phyloP scores from a whole-genome alignment of 768 basidiomycete species.

The Boletus coccyginus region DNA sequence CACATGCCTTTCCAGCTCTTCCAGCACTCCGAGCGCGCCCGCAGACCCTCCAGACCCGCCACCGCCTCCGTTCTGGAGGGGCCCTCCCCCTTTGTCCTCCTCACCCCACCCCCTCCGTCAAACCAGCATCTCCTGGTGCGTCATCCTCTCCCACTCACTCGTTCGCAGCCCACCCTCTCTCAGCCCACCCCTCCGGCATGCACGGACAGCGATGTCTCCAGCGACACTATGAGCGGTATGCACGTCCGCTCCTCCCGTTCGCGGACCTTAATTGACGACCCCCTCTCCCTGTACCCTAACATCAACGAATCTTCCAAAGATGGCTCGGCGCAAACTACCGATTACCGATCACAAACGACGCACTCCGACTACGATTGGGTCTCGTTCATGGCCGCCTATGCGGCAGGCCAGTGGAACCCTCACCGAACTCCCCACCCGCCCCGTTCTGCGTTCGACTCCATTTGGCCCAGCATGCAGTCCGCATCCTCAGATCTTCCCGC shows the following conservation, averaged over 20 bases:
- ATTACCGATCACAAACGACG: conserved; percentile 16
- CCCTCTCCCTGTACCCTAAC: conserved; percentile 21
- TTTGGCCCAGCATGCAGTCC: conserved; percentile 15
- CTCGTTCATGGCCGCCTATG: conserved; percentile 74
- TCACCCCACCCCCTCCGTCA: conserved; percentile 23
- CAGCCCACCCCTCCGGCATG: conserved; percentile 7
- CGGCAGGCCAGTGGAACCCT: conserved; percentile 78
- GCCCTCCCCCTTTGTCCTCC: conserved; percentile 39
- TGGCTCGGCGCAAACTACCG: conserved; percentile 3
- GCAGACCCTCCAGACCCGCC: conserved; percentile 36
- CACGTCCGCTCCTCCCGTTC: not conserved
- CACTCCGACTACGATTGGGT: conserved; percentile 61
- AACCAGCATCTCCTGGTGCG: conserved; percentile 13
- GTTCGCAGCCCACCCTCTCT: not conserved
- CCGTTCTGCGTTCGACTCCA: conserved; percentile 25
- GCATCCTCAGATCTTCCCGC: conserved; percentile 6
- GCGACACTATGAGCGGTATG: conserved; percentile 24
- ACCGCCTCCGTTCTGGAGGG: conserved; percentile 47
- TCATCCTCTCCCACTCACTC: not conserved
- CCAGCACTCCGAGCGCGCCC: conserved; percentile 25
- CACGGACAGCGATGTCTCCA: conserved; percentile 9
- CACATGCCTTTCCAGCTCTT: conserved; percentile 37
- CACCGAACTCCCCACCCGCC: conserved; percentile 65
- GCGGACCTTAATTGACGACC: conserved; percentile 1
- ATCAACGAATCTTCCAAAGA: conserved; percentile 10